Percentiles rank a stretch among this genome's conserved stretches.
Conservation (phyloP, 306 rosid genomes). For the Dalbergia cochinchinensis region DNA sequence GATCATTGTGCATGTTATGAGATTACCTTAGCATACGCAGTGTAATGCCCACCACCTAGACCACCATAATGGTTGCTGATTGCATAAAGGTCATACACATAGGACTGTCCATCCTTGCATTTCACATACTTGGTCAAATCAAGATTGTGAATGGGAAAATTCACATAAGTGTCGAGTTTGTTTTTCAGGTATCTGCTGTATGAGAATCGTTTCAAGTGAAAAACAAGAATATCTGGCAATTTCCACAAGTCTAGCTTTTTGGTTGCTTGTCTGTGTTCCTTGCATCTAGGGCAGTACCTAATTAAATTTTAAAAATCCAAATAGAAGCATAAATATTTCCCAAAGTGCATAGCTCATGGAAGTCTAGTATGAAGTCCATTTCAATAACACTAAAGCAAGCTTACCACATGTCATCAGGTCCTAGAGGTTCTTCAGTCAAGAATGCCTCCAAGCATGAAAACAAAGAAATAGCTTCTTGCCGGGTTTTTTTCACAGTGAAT, state of each 20-base stretch:
- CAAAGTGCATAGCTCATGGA: constrained; percentile 19
- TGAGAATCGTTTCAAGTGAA: constrained; percentile 95
- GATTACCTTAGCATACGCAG: constrained; percentile 90
- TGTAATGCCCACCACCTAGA: constrained; percentile 97
- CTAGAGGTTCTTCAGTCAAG: constrained; percentile 96
- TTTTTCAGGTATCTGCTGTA: constrained; percentile 95
- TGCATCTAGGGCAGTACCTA: constrained; percentile 98
- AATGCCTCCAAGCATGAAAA: constrained; percentile 98
- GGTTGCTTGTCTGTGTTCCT: constrained; percentile 97
- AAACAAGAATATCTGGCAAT: constrained; percentile 94
- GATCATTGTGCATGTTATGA: not conserved
- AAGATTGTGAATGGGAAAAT: constrained; percentile 91
- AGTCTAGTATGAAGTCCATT: constrained; percentile 37
- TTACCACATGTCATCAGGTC: constrained; percentile 99
- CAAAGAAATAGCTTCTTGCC: constrained; percentile 92
- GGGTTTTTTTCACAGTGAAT: constrained; percentile 81
- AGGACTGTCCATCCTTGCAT: constrained; percentile 74
- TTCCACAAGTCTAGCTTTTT: constrained; percentile 98
- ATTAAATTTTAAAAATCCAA: constrained; percentile 22
- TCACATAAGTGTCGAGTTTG: constrained; percentile 94
- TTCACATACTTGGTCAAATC: constrained; percentile 92
- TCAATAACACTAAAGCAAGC: constrained; percentile 41
- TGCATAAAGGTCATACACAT: constrained; percentile 83
- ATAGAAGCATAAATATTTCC: constrained; percentile 28
- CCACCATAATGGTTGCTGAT: constrained; percentile 99